Percentiles rank a stretch among this genome's conserved stretches.
These are phyloP conservation scores for Pythium aquatile DNA, from an alignment of 352 stramenopile species.

Conservation along the genomic window DNA sequence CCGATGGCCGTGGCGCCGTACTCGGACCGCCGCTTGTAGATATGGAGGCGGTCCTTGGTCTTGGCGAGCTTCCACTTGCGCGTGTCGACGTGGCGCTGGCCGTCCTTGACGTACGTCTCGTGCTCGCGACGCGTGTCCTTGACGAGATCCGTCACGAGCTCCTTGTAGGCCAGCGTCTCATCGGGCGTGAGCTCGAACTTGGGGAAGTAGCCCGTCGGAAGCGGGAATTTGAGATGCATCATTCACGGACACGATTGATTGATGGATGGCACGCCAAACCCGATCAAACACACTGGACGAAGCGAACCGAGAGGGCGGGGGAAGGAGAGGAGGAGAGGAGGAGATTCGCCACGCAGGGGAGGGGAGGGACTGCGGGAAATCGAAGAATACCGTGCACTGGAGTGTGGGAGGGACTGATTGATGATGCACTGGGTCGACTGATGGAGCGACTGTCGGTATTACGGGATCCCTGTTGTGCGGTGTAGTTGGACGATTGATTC, in stretches of 20 bases:
- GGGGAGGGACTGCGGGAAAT: not conserved
- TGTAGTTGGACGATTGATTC: no score
- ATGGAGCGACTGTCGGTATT: not conserved
- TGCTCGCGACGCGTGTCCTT: slow-evolving; percentile 59
- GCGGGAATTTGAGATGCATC: slow-evolving; percentile 74
- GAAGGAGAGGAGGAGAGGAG: not conserved
- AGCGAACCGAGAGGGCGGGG: not conserved
- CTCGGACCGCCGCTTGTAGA: slow-evolving; percentile 39
- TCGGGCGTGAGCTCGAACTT: slow-evolving; percentile 63
- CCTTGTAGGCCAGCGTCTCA: slow-evolving; percentile 50
- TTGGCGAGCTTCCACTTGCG: slow-evolving; percentile 69
- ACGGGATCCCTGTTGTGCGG: no score
- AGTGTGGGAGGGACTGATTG: not conserved
- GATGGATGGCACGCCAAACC: not conserved
- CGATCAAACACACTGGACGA: not conserved
- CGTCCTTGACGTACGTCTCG: slow-evolving; percentile 51
- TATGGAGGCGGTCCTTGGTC: slow-evolving; percentile 64
- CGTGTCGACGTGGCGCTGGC: slow-evolving; percentile 53
- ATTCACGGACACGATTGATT: slow-evolving; percentile 7
- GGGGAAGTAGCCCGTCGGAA: slow-evolving; percentile 67
- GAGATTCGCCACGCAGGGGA: not conserved
- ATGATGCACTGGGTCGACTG: not conserved
- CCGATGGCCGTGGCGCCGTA: slow-evolving; percentile 26
- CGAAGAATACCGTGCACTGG: not conserved
- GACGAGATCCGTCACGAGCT: slow-evolving; percentile 62